Evolutionary conservation across 305 asterid species (phyloP).

Genomic region (Fraxinus paxiana): DNA sequence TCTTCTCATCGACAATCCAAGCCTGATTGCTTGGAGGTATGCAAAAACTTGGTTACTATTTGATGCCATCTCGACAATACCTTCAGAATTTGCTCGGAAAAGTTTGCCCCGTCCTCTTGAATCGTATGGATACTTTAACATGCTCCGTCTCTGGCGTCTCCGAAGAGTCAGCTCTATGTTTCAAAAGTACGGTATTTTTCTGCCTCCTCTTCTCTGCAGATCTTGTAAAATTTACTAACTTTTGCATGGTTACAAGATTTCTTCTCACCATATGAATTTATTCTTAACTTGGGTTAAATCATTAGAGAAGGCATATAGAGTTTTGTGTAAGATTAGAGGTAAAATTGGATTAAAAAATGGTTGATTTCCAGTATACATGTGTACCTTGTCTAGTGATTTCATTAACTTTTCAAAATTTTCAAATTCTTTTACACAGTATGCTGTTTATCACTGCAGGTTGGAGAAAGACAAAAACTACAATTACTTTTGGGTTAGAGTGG

Average conservation of each 20-base stretch:
- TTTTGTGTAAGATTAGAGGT: neutral
- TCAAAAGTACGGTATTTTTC: neutral
- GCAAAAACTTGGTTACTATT: slow-evolving; percentile 54
- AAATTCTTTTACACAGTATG: neutral
- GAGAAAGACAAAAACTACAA: slow-evolving; percentile 66
- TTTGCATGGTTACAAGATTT: neutral
- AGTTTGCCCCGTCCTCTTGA: slow-evolving; percentile 47
- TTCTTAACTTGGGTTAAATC: neutral
- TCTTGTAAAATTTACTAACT: neutral
- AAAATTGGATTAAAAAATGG: neutral
- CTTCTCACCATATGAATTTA: too few relatives aligned
- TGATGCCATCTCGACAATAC: slow-evolving; percentile 70
- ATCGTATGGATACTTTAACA: slow-evolving; percentile 66
- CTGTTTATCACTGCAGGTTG: slow-evolving; percentile 37
- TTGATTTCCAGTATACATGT: neutral
- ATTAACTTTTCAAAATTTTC: neutral
- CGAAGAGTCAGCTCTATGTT: slow-evolving; percentile 64
- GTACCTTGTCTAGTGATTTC: neutral
- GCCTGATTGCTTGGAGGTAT: slow-evolving; percentile 59
- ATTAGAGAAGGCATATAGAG: neutral
- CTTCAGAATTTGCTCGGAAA: slow-evolving; percentile 68
- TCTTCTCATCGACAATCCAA: slow-evolving; percentile 60
- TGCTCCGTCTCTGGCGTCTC: slow-evolving; percentile 96
- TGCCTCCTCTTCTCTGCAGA: neutral
- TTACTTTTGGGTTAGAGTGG: slow-evolving; percentile 53